These are phyloP conservation scores for Caryopteris hybrid DNA, from an alignment of 305 asterid species.

Conservation along the genomic window DNA sequence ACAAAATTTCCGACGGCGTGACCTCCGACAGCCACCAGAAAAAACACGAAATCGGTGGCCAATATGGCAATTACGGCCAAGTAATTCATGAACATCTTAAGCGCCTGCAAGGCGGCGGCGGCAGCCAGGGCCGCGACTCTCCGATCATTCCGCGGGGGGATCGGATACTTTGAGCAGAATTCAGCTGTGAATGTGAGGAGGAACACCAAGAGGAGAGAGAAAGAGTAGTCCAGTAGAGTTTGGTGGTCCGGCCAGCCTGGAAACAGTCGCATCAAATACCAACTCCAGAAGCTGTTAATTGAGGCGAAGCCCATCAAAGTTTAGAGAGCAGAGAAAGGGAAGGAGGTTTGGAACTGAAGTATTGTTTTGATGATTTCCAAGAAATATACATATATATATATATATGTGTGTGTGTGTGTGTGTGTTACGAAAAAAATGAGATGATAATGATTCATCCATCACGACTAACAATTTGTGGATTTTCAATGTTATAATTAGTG, in stretches of 20 bases:
- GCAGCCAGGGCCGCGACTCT: slow-evolving; percentile 19
- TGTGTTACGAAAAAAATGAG: too few relatives aligned
- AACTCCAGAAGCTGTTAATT: slow-evolving; percentile 37
- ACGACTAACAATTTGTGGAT: neutral
- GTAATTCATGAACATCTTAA: slow-evolving; percentile 56
- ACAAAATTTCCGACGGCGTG: slow-evolving; percentile 42
- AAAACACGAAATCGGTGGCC: slow-evolving; percentile 51
- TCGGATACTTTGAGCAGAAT: slow-evolving; percentile 39
- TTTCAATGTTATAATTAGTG: neutral
- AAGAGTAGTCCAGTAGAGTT: slow-evolving; percentile 20
- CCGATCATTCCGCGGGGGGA: slow-evolving; percentile 15
- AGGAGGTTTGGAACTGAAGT: neutral
- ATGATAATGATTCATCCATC: neutral
- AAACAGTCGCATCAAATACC: slow-evolving; percentile 41
- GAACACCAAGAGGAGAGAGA: slow-evolving; percentile 43
- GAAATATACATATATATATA: neutral
- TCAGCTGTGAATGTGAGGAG: slow-evolving; percentile 51
- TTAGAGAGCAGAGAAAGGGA: neutral
- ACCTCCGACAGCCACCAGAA: slow-evolving; percentile 51
- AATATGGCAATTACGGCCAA: slow-evolving; percentile 45
- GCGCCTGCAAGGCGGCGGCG: slow-evolving; percentile 42
- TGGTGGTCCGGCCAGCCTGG: slow-evolving; percentile 54
- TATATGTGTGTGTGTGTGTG: too few relatives aligned
- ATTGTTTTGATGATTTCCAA: slow-evolving; percentile 3
- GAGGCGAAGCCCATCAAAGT: slow-evolving; percentile 14